Evolutionary conservation across 768 basidiomycete genomes (phyloP).

Genomic region (Pholiota molesta): DNA sequence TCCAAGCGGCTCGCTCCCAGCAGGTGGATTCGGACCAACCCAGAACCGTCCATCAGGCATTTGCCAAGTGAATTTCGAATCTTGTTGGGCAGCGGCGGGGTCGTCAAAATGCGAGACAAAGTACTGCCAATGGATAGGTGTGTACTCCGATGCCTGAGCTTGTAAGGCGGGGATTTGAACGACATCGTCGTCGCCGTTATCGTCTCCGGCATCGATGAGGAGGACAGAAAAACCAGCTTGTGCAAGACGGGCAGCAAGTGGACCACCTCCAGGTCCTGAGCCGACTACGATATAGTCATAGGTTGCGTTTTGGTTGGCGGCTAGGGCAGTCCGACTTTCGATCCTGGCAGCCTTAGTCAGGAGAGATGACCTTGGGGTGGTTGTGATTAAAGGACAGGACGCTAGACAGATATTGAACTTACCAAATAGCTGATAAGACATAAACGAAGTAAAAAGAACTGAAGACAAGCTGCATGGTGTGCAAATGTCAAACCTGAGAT

Average conservation of each 20-base stretch:
- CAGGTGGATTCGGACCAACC: constrained; percentile 6
- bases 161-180: constrained; percentile 6
- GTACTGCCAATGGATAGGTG: constrained; percentile 7
- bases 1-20: constrained; percentile 8
- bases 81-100: constrained; percentile 5
- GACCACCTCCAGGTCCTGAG: constrained; percentile 9
- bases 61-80: constrained; percentile 11
- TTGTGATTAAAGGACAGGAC: not conserved
- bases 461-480: not conserved
- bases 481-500: not conserved
- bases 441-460: not conserved
- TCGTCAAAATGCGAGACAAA: constrained; percentile 10
- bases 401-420: not conserved
- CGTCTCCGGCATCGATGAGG: constrained; percentile 9
- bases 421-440: not conserved
- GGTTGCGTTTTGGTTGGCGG: not conserved
- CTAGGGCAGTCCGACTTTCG: not conserved
- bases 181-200: constrained; percentile 4
- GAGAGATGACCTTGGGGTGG: not conserved
- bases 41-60: constrained; percentile 6
- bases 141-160: constrained; percentile 2
- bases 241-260: constrained; percentile 11
- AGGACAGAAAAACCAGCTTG: constrained; percentile 9
- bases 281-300: constrained; percentile 11
- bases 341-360: not conserved